Percentiles rank a stretch among this genome's conserved stretches.
Conservation (phyloP, 306 rosid genomes). For the Citrullus amarus region DNA sequence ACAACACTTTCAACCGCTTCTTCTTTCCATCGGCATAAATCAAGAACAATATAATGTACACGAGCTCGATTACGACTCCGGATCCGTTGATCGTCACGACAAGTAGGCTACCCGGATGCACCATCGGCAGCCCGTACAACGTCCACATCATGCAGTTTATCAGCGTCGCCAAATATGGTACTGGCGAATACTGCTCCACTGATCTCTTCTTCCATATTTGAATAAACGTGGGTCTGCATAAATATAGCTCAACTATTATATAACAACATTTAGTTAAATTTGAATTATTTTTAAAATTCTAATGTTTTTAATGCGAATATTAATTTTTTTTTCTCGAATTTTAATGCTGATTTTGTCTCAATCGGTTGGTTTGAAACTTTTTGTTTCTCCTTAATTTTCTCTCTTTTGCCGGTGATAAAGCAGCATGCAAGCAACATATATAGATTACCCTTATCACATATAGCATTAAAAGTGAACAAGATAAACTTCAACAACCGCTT, state of each 20-base stretch:
- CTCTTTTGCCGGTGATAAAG: not conserved
- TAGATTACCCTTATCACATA: not conserved
- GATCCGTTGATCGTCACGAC: slow-evolving; percentile 67
- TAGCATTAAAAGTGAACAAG: not conserved
- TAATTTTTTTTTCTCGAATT: not conserved
- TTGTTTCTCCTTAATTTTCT: not conserved
- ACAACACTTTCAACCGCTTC: slow-evolving; percentile 41
- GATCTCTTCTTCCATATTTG: slow-evolving; percentile 60
- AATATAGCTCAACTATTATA: not conserved
- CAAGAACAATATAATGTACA: slow-evolving; percentile 50
- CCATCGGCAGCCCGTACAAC: slow-evolving; percentile 68
- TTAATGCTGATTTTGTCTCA: not conserved
- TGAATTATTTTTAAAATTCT: too few species aligned
- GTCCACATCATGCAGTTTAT: slow-evolving; percentile 85
- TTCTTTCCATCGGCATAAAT: slow-evolving; percentile 36
- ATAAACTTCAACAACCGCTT: not conserved
- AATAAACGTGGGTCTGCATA: slow-evolving; percentile 55
- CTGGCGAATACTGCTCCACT: slow-evolving; percentile 67
- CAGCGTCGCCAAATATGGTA: slow-evolving; percentile 71
- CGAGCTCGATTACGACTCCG: slow-evolving; percentile 40
- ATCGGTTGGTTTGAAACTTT: not conserved
- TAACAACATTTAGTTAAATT: too few species aligned
- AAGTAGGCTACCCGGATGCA: slow-evolving; percentile 47
- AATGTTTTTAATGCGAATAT: too few species aligned
- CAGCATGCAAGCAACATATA: not conserved